These are phyloP conservation scores for Raddia distichophylla DNA, from an alignment of 176 grass and related monocot genomes.

Conservation along the genomic window DNA sequence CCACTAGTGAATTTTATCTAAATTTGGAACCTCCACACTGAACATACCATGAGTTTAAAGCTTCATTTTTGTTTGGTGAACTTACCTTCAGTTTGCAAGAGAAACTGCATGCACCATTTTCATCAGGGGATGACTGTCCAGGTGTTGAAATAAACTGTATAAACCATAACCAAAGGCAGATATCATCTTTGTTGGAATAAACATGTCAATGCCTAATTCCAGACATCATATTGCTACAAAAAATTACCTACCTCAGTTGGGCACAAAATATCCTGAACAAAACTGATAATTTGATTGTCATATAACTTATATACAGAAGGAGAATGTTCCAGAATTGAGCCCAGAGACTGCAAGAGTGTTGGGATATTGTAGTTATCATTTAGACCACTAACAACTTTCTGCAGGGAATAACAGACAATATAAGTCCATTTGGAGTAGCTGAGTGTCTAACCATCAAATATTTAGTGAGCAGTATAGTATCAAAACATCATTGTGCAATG, in stretches of 20 bases:
- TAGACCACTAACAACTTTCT: conserved; percentile 77
- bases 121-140: conserved; percentile 48
- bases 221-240: conserved; percentile 23
- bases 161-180: conserved; percentile 34
- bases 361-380: conserved; percentile 58
- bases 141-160: conserved; percentile 52
- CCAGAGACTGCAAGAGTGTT: conserved; percentile 77
- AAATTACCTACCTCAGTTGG: conserved; percentile 60
- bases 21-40: conserved; percentile 3
- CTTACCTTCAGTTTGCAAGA: conserved; percentile 90
- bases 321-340: conserved; percentile 76
- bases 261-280: conserved; percentile 64
- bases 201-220: conserved; percentile 25
- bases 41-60: conserved; percentile 33
- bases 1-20: conserved; percentile 29
- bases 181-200: conserved; percentile 26
- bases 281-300: conserved; percentile 54
- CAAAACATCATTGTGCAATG: conserved; percentile 21
- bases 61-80: conserved; percentile 8
- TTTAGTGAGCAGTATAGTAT: conserved; percentile 9
- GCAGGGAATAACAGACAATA: conserved; percentile 43
- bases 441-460: conserved; percentile 2
- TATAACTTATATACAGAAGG: conserved; percentile 64
- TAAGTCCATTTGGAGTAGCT: conserved; percentile 28
- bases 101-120: conserved; percentile 59